Evolutionary conservation across 495 filamentous ascomycete genomes (phyloP), one percentile per base, ranked within the genome.

Genomic region (Penicillium daleae): DNA sequence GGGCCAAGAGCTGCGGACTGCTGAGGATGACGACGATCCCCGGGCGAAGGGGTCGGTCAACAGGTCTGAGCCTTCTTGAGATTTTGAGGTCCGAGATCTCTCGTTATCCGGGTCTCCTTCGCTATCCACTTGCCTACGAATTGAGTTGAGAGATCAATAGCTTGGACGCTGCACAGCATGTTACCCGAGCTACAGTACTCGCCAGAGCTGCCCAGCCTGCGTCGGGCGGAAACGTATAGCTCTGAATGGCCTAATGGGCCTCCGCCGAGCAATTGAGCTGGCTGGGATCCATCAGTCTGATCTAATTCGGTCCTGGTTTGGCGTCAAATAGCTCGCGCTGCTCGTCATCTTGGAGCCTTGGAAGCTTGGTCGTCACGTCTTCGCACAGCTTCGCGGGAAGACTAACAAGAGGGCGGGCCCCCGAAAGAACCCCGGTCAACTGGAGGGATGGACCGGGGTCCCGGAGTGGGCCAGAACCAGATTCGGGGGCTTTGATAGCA

Each of bases 211-310:
- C 51, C 46, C 8, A 54, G 51, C 8, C 13, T 35, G 51, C 33
- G 31, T 31, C 27, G 51, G 31, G 57, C 46, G 57, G 12, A 2
- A 48, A 32, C n/a, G 42, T 27, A 50, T 49, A 59, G 42, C 50
- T 24, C 33, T 50, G 44, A 49, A 59, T 49, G 42, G 32, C 56
- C 64, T 60, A 66, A 63, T 63, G 50, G 12, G 9, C 12, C 33
- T 1, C 12, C 9, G 4, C 9, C 4, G 33, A 37, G 46, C 22
- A 19, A 46, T 40, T 17, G 15, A 22, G 19, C 42, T 46, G n/a
- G 19, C 42, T 46, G 56, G 54, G 35, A 24, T 29, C 15, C 15
- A 40, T 27, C 35, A 17, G 54, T 42, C 35, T 40, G 54, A 24
- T 15, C 46, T 50, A 29, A 26, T 50, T 27, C 21, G 46, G 37